phyloP scores from a whole-genome alignment of 306 rosid species.

The Quercus variabilis region DNA sequence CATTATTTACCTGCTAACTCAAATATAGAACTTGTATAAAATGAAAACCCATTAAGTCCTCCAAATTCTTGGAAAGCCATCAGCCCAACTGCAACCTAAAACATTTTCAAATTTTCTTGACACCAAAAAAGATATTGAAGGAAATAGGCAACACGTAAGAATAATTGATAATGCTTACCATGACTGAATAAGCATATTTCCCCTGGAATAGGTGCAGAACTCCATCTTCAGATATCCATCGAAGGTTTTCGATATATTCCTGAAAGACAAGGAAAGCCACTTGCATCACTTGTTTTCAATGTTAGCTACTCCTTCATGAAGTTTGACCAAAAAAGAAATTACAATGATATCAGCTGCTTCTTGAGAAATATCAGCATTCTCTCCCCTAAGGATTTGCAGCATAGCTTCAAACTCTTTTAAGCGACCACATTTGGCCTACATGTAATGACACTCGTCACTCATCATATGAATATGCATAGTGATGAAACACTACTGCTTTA shows the following conservation, averaged over 20 bases:
- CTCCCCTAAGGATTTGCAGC: background rate
- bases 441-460: background rate
- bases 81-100: constrained; percentile 40
- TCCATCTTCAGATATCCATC: background rate
- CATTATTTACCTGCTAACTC: constrained; percentile 12
- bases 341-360: background rate
- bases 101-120: background rate
- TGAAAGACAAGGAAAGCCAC: background rate
- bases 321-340: background rate
- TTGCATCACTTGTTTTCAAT: background rate
- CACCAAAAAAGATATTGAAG: background rate
- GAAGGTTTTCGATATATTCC: background rate
- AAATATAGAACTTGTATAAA: constrained; percentile 27
- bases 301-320: background rate
- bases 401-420: background rate
- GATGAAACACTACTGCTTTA: background rate
- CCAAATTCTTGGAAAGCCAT: constrained; percentile 38
- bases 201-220: background rate
- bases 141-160: background rate
- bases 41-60: constrained; percentile 30
- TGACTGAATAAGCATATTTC: background rate
- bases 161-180: background rate
- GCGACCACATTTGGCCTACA: background rate
- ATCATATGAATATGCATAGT: background rate
- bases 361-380: background rate